These are phyloP conservation scores for Suillus plorans DNA, from an alignment of 768 basidiomycete species.

Conservation along the genomic window DNA sequence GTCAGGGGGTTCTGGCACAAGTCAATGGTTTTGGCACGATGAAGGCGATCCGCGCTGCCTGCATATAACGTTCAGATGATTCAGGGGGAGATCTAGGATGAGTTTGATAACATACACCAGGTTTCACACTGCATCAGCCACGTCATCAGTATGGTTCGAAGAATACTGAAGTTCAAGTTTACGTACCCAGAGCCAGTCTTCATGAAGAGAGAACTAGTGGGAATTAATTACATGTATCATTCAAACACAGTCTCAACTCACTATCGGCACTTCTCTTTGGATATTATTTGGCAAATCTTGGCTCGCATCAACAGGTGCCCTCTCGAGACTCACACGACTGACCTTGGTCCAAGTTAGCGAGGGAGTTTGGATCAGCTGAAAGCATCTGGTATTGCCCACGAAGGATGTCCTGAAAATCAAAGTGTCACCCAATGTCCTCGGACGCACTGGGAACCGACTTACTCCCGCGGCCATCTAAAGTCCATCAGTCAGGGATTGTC, in stretches of 20 bases:
- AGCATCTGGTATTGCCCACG: slow-evolving; percentile 91
- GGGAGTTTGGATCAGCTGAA: slow-evolving; percentile 91
- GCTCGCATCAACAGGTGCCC: not conserved
- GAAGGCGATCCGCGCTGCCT: slow-evolving; percentile 82
- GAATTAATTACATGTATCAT: slow-evolving; percentile 4
- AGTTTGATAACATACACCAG: slow-evolving; percentile 69
- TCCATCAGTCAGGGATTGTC: slow-evolving; percentile 3
- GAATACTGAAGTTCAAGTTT: not conserved
- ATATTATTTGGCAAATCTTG: slow-evolving; percentile 94
- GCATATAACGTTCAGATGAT: slow-evolving; percentile 2
- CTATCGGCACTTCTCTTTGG: slow-evolving; percentile 90
- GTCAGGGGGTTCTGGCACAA: slow-evolving; percentile 96
- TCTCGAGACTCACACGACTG: not conserved
- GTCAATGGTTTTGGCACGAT: slow-evolving; percentile 88
- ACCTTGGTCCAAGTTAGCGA: slow-evolving; percentile 96
- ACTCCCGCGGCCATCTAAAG: slow-evolving; percentile 58
- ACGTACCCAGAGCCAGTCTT: slow-evolving; percentile 95
- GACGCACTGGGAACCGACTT: slow-evolving; percentile 16
- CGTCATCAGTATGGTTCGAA: slow-evolving; percentile 8
- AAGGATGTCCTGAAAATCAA: slow-evolving; percentile 64
- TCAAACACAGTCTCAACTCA: slow-evolving; percentile 40
- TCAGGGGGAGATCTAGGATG: slow-evolving; percentile 6
- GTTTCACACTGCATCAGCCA: slow-evolving; percentile 79
- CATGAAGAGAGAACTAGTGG: slow-evolving; percentile 75
- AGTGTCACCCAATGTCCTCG: not conserved